phyloP scores from a whole-genome alignment of 1,284 basidiomycete species.

The Ganoderma sinense region DNA sequence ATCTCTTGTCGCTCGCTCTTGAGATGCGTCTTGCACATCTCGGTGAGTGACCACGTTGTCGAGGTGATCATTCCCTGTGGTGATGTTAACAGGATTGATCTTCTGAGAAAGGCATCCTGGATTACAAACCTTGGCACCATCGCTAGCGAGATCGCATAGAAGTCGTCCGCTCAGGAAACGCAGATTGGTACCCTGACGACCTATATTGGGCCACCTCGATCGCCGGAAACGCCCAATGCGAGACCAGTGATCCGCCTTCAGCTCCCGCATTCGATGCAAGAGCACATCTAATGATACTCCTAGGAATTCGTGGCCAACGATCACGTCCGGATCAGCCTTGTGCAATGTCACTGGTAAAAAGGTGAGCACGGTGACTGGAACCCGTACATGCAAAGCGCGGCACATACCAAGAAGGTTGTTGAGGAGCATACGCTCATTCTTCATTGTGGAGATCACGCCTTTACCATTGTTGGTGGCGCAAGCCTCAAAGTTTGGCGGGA shows the following conservation, averaged over 20 bases:
- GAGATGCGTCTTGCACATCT: constrained; percentile 95
- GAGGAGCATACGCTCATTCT: constrained; percentile 88
- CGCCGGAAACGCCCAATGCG: constrained; percentile 93
- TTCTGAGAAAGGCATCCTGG: neutral
- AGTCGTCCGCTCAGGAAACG: constrained; percentile 88
- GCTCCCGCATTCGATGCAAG: constrained; percentile 90
- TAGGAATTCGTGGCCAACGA: constrained; percentile 95
- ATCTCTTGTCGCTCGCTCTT: constrained; percentile 90
- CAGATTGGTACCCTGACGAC: constrained; percentile 86
- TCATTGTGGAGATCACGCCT: constrained; percentile 80
- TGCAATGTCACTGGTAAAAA: constrained; percentile 72
- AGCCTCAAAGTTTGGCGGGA: constrained; percentile 87
- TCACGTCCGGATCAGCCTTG: constrained; percentile 92
- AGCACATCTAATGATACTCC: constrained; percentile 94
- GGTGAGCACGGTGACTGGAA: constrained; percentile 13
- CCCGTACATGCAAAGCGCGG: neutral
- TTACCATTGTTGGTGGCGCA: constrained; percentile 68
- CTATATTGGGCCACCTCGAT: constrained; percentile 83
- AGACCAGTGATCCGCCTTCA: constrained; percentile 93
- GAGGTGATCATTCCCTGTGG: constrained; percentile 90
- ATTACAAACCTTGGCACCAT: constrained; percentile 84
- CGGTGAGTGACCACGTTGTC: constrained; percentile 97
- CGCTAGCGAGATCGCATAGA: constrained; percentile 92
- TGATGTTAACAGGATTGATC: neutral
- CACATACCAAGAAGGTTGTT: constrained; percentile 77